These are phyloP conservation scores for Amphichorda felina DNA, from an alignment of 2,329 filamentous ascomycete genomes.

Conservation along the genomic window DNA sequence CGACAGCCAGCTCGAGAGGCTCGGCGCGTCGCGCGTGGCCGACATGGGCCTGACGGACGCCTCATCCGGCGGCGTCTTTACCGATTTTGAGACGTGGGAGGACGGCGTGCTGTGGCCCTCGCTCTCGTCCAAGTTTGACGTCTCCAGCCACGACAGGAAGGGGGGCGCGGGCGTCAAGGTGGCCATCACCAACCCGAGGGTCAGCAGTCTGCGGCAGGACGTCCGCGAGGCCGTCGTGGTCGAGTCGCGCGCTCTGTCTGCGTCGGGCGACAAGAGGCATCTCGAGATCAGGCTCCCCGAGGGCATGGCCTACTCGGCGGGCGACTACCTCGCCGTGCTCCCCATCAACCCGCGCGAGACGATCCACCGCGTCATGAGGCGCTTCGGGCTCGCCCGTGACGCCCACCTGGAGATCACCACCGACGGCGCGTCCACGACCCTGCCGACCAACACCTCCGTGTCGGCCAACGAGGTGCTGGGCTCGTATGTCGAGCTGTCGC, in stretches of 20 bases:
- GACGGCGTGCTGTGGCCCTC: constrained; percentile 34
- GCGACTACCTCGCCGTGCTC: constrained; percentile 60
- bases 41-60: constrained; percentile 42
- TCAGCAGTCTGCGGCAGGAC: constrained; percentile 44
- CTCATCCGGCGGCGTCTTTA: constrained; percentile 46
- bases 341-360: constrained; percentile 50
- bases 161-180: constrained; percentile 14
- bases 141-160: constrained; percentile 15
- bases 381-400: constrained; percentile 55
- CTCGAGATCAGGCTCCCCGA: constrained; percentile 52
- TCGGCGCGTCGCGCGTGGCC: constrained; percentile 12
- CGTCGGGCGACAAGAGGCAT: constrained; percentile 31
- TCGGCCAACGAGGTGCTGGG: constrained; percentile 48
- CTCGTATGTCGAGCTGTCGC: constrained; percentile 56
- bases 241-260: constrained; percentile 35
- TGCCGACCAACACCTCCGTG: constrained; percentile 41
- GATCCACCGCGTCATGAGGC: constrained; percentile 47
- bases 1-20: constrained; percentile 30
- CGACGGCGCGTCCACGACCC: constrained; percentile 27
- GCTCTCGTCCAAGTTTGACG: constrained; percentile 33
- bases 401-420: constrained; percentile 36
- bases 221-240: constrained; percentile 47
- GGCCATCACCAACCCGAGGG: constrained; percentile 37
- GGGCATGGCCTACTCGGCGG: constrained; percentile 48
- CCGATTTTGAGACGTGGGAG: constrained; percentile 50